Percentiles rank a stretch among this genome's conserved stretches.
Evolutionary conservation across 352 stramenopile species (phyloP).

Genomic region (Globisporangium radiosum): DNA sequence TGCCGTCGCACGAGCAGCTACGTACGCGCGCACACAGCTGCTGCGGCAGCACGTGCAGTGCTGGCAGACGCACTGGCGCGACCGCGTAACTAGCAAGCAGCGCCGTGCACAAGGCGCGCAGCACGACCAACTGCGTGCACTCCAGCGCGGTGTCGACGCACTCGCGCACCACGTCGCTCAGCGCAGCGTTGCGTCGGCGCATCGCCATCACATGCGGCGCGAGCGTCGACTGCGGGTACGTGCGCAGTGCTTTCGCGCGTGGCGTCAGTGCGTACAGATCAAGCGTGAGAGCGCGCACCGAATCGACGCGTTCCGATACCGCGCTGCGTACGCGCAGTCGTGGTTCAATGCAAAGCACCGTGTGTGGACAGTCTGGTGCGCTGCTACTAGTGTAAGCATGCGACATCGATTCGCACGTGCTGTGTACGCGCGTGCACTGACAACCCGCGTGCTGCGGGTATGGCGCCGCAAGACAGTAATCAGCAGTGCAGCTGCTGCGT

Average conservation of each 20-base stretch:
- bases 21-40: neutral
- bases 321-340: conserved; percentile 14
- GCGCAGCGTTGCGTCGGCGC: conserved; percentile 17
- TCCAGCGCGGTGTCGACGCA: conserved; percentile 17
- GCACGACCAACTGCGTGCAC: conserved; percentile 12
- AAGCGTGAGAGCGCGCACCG: neutral
- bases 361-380: conserved; percentile 21
- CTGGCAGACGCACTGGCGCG: neutral
- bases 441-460: neutral
- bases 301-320: neutral
- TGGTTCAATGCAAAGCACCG: conserved; percentile 23
- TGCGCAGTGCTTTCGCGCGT: conserved; percentile 17
- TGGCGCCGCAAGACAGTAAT: conserved; percentile 1
- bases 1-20: neutral
- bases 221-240: conserved; percentile 17
- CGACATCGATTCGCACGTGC: neutral
- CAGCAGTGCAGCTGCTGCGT: conserved; percentile 7
- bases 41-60: neutral
- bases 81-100: neutral
- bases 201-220: conserved; percentile 16
- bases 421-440: neutral
- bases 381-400: neutral
- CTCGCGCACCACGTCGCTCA: conserved; percentile 19
- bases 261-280: conserved; percentile 4
- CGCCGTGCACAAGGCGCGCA: conserved; percentile 8